These are phyloP conservation scores for Aureobasidium namibiae DNA, from an alignment of 2,329 filamentous ascomycete species.

Conservation along the genomic window DNA sequence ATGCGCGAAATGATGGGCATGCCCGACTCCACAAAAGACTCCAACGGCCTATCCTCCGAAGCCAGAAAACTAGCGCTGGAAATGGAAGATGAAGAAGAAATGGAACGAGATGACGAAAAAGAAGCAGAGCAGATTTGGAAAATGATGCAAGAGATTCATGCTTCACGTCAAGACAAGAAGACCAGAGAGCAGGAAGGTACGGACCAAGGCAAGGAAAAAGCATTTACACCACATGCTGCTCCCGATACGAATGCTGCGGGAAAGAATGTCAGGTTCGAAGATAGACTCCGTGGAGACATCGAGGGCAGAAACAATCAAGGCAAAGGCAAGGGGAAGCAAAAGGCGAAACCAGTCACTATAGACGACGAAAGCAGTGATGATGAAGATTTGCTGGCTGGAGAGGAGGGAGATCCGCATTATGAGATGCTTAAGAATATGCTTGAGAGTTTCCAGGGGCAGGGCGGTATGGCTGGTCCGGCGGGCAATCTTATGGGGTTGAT, in stretches of 20 bases:
- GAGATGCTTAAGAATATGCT: conserved; percentile 85
- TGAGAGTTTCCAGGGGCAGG: conserved; percentile 87
- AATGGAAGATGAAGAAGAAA: conserved; percentile 36
- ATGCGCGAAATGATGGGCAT: conserved; percentile 89
- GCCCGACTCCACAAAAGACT: conserved; percentile 34
- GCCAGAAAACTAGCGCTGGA: conserved; percentile 28
- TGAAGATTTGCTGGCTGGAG: conserved; percentile 33
- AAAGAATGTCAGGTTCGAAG: conserved; percentile 11
- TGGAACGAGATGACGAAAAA: conserved; percentile 43
- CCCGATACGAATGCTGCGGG: conserved; percentile 2
- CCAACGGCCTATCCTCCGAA: conserved; percentile 26
- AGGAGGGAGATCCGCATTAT: conserved; percentile 69
- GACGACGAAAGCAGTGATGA: conserved; percentile 37
- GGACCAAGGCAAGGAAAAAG: conserved; percentile 22
- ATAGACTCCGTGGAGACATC: background rate
- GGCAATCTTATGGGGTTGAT: conserved; percentile 82
- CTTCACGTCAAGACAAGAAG: conserved; percentile 39
- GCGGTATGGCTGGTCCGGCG: conserved; percentile 73
- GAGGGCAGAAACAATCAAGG: background rate
- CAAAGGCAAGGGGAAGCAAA: conserved; percentile 16
- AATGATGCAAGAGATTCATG: conserved; percentile 66
- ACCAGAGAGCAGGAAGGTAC: conserved; percentile 12
- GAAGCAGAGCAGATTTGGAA: conserved; percentile 58
- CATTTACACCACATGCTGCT: background rate
- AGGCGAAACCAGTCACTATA: conserved; percentile 35